Base-by-base conservation (phyloP, 306 rosid species). In the Citrullus colocynthis region DNA sequence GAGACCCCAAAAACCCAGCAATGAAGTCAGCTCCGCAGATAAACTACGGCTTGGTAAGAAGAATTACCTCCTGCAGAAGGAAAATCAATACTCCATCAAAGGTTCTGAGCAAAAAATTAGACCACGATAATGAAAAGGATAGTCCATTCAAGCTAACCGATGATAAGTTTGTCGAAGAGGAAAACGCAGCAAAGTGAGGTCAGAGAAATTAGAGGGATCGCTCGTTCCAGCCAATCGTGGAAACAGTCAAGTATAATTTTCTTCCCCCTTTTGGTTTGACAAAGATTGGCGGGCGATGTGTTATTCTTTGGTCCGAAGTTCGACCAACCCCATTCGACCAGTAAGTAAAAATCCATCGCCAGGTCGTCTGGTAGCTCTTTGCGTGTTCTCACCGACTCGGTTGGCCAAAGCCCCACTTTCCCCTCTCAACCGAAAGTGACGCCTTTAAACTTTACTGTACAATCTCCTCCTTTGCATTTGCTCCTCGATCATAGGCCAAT, bases 41-140 rank as follows among this genome's bases (percentile, higher is more conserved):
- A 48, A 71, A 13, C 39, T 10, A 48, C 39, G 24, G 13, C 77
- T 28, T 51, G 60, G 51, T 73, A 18, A 73, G 61, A 51, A 51
- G 5, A 73, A 51, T 73, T 51, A 73, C 77, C 77, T 51, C 45
- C 45, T 28, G 17, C 14, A 73, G 61, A 73, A 73, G 42, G 15
- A 73, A 13, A 51, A 30, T 73, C 77, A 73, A 73, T 15, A 73
- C 77, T 51, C 77, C 77, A 73, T 72, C 56, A 15, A 67, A 24
- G 21, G 55, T 36, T 36, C 39, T 36, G 39, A 36, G 39, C 16
- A 67, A 4, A n/a, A 14, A 41, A 67, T 9, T 20, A 69, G 55
- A 69, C 9, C 56, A 5, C 34, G 13, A 10, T 5, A 45, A 12
- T 41, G 51, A 69, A 42, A 44, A 1, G 34, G 55, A 69, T 41